Evolutionary conservation across 768 basidiomycete species (phyloP), one percentile per base, ranked within the genome.

Genomic region (Kwoniella dejecticola): DNA sequence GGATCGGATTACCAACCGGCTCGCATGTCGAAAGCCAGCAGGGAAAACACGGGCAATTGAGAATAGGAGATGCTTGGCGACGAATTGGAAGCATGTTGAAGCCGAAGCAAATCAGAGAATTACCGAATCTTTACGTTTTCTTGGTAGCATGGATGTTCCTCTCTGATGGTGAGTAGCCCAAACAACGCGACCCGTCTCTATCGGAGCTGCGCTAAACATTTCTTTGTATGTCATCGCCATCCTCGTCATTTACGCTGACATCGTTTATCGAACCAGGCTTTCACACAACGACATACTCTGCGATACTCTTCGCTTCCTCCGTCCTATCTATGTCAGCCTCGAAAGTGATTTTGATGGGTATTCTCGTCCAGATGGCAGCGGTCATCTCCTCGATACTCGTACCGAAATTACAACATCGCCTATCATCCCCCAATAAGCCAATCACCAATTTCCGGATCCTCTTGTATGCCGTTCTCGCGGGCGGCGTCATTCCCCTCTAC

Each of bases 91-190:
- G 80, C 30, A 92, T 92, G 88, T 81, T 97, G 21, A 82, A 81
- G 1, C 87, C 85, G 82, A 80, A 79, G 7, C 87, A 95, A 72
- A 85, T 94, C 40, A 84, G 84, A 75, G 84, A 84, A 53, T 81
- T 97, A 15, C 83, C 84, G 29, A 88, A 91, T 71, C 92, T 93
- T 0, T 98, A 94, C 82, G 84, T 84, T 67, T 97, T 91, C 70
- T 86, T 97, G 42, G 84, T 87, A 4, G 91, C 95, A 0, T 97
- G 94, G 93, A 94, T 96, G 76, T 83, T 98, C 12, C 84, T 98
- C 23, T 91, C 89, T 0, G 94, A 98, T 70, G 90, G 91, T 89
- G 53, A 44, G 84, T 78, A n/a, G n/a, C n/a, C n/a, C n/a, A n/a
- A n/a, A n/a, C n/a, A n/a, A n/a, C n/a, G n/a, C 26, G n/a, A 47